phyloP scores from a whole-genome alignment of 768 basidiomycete species.

The Phaeotremella fagi region DNA sequence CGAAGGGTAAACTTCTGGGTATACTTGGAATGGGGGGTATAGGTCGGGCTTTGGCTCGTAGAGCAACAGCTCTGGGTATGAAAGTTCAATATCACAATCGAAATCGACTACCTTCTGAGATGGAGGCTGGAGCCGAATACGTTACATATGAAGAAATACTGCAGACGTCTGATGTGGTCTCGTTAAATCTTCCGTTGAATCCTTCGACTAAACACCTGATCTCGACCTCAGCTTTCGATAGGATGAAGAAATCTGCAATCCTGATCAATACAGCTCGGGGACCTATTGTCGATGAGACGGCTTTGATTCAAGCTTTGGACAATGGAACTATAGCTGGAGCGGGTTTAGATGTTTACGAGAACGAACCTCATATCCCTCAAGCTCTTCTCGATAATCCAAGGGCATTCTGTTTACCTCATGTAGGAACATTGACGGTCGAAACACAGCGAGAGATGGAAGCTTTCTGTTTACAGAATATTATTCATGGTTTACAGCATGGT shows the following conservation, averaged over 20 bases:
- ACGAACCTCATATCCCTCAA: constrained; percentile 52
- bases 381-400: constrained; percentile 4
- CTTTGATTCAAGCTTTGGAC: constrained; percentile 76
- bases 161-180: constrained; percentile 3
- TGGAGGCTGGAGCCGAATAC: constrained; percentile 1
- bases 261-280: constrained; percentile 85
- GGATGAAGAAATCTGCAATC: constrained; percentile 57
- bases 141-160: background rate
- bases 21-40: constrained; percentile 8
- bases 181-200: constrained; percentile 1
- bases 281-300: constrained; percentile 80
- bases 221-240: constrained; percentile 19
- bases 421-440: constrained; percentile 16
- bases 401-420: constrained; percentile 14
- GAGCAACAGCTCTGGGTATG: constrained; percentile 8
- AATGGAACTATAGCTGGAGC: constrained; percentile 64
- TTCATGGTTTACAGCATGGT: background rate
- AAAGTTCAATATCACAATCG: constrained; percentile 10
- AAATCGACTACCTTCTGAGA: constrained; percentile 1
- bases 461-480: constrained; percentile 3
- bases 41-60: constrained; percentile 1
- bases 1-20: constrained; percentile 6
- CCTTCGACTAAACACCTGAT: constrained; percentile 6
- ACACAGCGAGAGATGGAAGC: constrained; percentile 19
- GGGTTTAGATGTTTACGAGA: constrained; percentile 62